Evolutionary conservation across 2,329 filamentous ascomycete species (phyloP).

Genomic region (Phoma herbarum): DNA sequence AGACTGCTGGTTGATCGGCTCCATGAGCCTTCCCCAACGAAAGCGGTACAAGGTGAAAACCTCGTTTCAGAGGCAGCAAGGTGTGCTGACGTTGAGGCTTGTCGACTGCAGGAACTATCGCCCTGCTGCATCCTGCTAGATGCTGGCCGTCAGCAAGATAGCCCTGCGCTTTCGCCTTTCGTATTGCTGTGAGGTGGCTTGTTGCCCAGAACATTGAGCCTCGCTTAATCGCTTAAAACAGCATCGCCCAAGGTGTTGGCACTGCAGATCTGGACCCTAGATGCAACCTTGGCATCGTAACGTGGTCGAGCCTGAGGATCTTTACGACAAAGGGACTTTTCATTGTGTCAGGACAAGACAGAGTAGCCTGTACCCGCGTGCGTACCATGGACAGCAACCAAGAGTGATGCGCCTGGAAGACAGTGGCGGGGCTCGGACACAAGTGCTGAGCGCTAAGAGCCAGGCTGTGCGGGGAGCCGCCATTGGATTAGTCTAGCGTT

Average conservation of each 20-base stretch:
- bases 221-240: conserved; percentile 20
- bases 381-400: neutral
- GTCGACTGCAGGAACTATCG: neutral
- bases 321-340: neutral
- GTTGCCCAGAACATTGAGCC: conserved; percentile 14
- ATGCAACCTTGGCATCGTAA: neutral
- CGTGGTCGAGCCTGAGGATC: neutral
- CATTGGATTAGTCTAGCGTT: conserved; percentile 2
- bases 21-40: neutral
- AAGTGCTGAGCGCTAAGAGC: neutral
- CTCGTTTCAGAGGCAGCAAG: neutral
- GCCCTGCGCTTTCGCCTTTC: conserved; percentile 1
- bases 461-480: conserved; percentile 16
- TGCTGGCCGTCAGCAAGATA: neutral
- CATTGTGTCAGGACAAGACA: neutral
- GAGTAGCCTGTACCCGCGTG: neutral
- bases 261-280: conserved; percentile 12
- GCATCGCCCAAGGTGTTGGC: conserved; percentile 2
- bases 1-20: neutral
- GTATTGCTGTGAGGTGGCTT: conserved; percentile 7
- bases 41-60: neutral
- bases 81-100: neutral
- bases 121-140: neutral
- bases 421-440: neutral
- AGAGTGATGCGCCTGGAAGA: conserved; percentile 1